Conservation (phyloP, 805 yeast species). For the Candida easanensis region DNA sequence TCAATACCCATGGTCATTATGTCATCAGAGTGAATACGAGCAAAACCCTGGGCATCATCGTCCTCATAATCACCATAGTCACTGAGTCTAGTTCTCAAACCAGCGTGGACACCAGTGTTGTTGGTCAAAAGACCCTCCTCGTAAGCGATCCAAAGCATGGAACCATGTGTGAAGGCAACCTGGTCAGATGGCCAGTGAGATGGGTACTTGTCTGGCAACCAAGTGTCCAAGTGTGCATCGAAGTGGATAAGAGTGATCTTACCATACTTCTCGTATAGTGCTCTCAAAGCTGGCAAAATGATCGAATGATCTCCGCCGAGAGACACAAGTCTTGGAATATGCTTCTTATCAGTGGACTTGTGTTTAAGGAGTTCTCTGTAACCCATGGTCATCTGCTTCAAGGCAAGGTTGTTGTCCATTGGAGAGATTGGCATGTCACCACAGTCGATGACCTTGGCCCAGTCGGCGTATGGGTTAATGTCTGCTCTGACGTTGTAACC, state of each 20-base stretch:
- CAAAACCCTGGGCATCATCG: constrained; percentile 67
- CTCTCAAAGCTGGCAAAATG: constrained; percentile 68
- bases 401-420: constrained; percentile 61
- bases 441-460: constrained; percentile 60
- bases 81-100: constrained; percentile 68
- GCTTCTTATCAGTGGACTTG: constrained; percentile 21
- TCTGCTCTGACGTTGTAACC: constrained; percentile 71
- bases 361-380: constrained; percentile 51
- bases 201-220: constrained; percentile 73
- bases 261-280: constrained; percentile 59
- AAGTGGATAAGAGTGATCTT: constrained; percentile 73
- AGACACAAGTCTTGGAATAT: constrained; percentile 63
- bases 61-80: constrained; percentile 65
- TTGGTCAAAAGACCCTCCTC: constrained; percentile 58
- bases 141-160: constrained; percentile 72
- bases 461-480: constrained; percentile 53
- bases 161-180: constrained; percentile 72
- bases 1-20: constrained; percentile 62
- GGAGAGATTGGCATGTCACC: constrained; percentile 71
- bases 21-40: constrained; percentile 68
- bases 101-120: constrained; percentile 66
- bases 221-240: constrained; percentile 83
- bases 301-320: constrained; percentile 86
- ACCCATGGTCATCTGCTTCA: constrained; percentile 57
- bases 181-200: constrained; percentile 53